Base-by-base conservation (phyloP, 164 flowering plant genomes). In the Chimonanthus praecox region DNA sequence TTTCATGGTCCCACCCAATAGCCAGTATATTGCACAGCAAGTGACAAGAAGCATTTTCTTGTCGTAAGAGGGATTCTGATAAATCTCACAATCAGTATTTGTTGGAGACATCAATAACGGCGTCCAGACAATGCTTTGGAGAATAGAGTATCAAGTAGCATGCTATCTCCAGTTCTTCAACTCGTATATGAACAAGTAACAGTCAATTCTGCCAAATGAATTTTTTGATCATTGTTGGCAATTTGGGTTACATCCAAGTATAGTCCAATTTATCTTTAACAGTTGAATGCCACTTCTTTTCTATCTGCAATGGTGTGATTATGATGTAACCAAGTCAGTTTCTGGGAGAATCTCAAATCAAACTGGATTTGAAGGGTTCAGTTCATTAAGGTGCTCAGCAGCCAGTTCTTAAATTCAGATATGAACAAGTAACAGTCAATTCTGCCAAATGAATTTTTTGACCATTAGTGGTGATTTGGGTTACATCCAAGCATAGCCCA, bases 341-440 rank as follows among this genome's bases (percentile, higher is more conserved):
- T 67, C 50, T 9, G 67, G 65, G 58, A 64, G n/a, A 58, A 75
- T 72, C 71, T 75, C 84, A 82, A 80, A 83, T 43, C 11, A 67
- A 67, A 69, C 80, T 5, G 85, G 81, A 73, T 64, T 73, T 64
- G 74, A 4, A 45, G 83, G 77, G 72, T 82, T 70, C 15, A 74
- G 47, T 58, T 80, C 78, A 72, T 81, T 80, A 68, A 85, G 85
- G 8, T 69, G 74, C 46, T 77, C 60, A 47, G 80, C 80, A 68
- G 85, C 60, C 60, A 54, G 15, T 10, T 54, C n/a, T 10, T 16
- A 54, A 54, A 54, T 10, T 54, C 60, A 10, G 13, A 10, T 13
- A 13, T 9, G 60, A 54, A 54, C 60, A 54, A 5, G 15, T 8
- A 6, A 9, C 4, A 10, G n/a, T 54, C 60, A 54, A 16, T 54